phyloP scores from a whole-genome alignment of 768 basidiomycete genomes.

The Termitomyces sp. region DNA sequence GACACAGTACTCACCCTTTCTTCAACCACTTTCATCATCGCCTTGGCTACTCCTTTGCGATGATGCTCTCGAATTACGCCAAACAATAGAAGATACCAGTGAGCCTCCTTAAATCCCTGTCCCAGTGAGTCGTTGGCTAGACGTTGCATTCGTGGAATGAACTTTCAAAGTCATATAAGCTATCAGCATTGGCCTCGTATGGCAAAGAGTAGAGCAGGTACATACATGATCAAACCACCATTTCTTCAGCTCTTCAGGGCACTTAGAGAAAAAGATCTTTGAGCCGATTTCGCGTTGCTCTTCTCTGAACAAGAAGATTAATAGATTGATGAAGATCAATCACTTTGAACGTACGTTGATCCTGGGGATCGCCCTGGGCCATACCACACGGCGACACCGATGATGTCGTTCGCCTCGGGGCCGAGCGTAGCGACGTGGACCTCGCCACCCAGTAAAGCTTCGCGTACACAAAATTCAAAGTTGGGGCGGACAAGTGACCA shows the following conservation, averaged over 20 bases:
- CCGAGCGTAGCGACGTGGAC: conserved; percentile 24
- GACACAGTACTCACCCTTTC: too few relatives aligned
- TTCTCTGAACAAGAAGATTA: conserved; percentile 10
- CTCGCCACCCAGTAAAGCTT: conserved; percentile 22
- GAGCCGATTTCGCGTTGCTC: conserved; percentile 25
- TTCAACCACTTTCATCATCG: conserved; percentile 21
- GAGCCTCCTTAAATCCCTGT: conserved; percentile 14
- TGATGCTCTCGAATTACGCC: conserved; percentile 26
- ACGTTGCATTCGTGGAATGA: conserved; percentile 16
- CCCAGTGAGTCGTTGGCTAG: conserved; percentile 18
- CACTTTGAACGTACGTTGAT: conserved; percentile 17
- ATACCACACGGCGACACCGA: conserved; percentile 29
- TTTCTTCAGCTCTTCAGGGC: conserved; percentile 13
- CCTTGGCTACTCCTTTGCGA: conserved; percentile 27
- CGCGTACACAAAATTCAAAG: conserved; percentile 18
- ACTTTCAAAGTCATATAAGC: too few relatives aligned
- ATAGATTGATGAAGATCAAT: neutral
- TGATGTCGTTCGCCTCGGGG: conserved; percentile 18
- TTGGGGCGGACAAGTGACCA: conserved; percentile 11
- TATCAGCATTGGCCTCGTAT: neutral
- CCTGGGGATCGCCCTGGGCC: conserved; percentile 23
- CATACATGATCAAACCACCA: conserved; percentile 30
- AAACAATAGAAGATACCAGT: conserved; percentile 28
- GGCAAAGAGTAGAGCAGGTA: conserved; percentile 4
- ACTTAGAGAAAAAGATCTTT: conserved; percentile 21